Percentiles rank a stretch among this genome's conserved stretches.
phyloP scores from a whole-genome alignment of 2,329 filamentous ascomycete genomes.

The Aureobasidium sp. region DNA sequence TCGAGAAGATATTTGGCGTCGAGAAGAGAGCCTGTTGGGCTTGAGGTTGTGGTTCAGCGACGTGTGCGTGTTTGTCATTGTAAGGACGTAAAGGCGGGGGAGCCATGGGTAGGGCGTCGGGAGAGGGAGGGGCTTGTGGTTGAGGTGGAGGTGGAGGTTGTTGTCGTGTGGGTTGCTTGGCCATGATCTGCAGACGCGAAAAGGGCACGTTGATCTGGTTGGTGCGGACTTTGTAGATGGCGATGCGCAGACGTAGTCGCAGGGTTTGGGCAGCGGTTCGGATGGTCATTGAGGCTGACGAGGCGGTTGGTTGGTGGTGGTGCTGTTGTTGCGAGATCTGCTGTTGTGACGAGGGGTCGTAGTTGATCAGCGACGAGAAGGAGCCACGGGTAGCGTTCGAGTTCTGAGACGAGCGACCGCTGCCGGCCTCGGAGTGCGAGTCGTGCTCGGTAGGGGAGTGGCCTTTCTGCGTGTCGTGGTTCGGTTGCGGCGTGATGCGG shows the following conservation, averaged over 20 bases:
- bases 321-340: not conserved
- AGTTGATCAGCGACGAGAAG: slow-evolving; percentile 42
- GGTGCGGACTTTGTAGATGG: slow-evolving; percentile 66
- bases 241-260: slow-evolving; percentile 59
- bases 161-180: not conserved
- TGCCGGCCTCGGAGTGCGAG: slow-evolving; percentile 12
- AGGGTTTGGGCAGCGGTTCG: slow-evolving; percentile 51
- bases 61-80: not conserved
- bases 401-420: slow-evolving; percentile 18
- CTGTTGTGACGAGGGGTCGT: slow-evolving; percentile 35
- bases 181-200: slow-evolving; percentile 39
- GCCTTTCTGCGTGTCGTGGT: not conserved
- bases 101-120: slow-evolving; percentile 4
- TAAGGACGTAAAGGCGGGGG: not conserved
- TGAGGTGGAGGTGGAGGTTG: not conserved
- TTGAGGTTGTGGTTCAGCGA: not conserved
- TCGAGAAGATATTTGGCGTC: slow-evolving; percentile 10
- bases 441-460: slow-evolving; percentile 19
- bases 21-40: slow-evolving; percentile 1
- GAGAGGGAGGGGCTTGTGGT: not conserved
- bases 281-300: not conserved
- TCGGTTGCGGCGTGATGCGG: not conserved
- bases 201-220: slow-evolving; percentile 61
- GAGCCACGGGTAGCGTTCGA: slow-evolving; percentile 29
- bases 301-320: not conserved